Percentiles rank a stretch among this genome's conserved stretches.
phyloP scores from a whole-genome alignment of 257 asterid genomes.

The Ligustrum vulgare region DNA sequence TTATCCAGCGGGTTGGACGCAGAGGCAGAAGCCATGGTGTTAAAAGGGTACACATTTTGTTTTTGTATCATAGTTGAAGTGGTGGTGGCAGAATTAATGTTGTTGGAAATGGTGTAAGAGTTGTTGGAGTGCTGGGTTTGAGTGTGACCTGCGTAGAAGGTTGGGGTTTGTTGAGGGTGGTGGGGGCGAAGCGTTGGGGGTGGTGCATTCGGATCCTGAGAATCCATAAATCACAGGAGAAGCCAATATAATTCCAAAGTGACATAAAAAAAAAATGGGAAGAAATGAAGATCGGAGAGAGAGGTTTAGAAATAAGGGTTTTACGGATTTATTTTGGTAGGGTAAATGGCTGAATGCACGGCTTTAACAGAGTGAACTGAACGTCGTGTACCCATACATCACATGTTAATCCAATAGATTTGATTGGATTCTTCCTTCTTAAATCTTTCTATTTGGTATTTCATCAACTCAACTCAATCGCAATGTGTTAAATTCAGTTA shows the following conservation, averaged over 20 bases:
- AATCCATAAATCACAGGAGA: constrained; percentile 39
- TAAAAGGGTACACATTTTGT: constrained; percentile 53
- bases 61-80: constrained; percentile 39
- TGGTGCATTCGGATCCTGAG: constrained; percentile 42
- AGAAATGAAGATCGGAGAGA: neutral
- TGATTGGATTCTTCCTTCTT: too few relatives aligned
- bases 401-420: too few relatives aligned
- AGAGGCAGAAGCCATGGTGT: constrained; percentile 32
- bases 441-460: too few relatives aligned
- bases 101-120: constrained; percentile 29
- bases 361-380: neutral
- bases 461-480: too few relatives aligned
- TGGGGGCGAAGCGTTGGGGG: constrained; percentile 25
- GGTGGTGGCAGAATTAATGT: constrained; percentile 30
- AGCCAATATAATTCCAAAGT: neutral
- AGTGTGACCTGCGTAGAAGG: constrained; percentile 30
- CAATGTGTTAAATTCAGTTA: too few relatives aligned
- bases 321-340: neutral
- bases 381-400: too few relatives aligned
- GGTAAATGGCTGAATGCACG: neutral
- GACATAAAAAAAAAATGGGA: neutral
- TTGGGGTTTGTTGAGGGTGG: constrained; percentile 17
- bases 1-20: constrained; percentile 42
- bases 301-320: neutral
- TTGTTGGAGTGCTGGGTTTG: constrained; percentile 41